Base-by-base conservation (phyloP, 2,329 filamentous ascomycete genomes). In the Rhytidhysteron rufulum region DNA sequence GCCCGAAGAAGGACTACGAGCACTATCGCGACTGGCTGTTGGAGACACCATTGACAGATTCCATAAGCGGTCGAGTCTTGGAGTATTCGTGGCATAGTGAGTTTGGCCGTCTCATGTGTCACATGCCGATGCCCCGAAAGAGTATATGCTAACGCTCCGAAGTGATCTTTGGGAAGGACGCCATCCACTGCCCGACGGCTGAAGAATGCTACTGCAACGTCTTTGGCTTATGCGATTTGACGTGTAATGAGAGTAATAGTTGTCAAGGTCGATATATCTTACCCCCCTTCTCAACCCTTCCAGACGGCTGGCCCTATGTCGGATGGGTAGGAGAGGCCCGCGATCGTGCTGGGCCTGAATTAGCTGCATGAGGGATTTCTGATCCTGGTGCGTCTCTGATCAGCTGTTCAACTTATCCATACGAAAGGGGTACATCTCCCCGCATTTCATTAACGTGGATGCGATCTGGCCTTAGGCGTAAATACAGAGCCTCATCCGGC, bases 191-290 rank as follows among this genome's bases (percentile, higher is more conserved):
- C 48, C 83, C 83, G 0, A 66, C 68, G 15, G 79, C 79, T 1
- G 62, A 69, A 33, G 74, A 78, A 7, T 86, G 82, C 56, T 85
- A 85, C 58, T 86, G 83, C 63, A 77, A 81, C 30, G 72, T 79
- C 13, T 86, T 81, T 51, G 82, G 82, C 0, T 51, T 82, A 19
- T 86, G 83, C 58, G 49, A 72, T 40, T 48, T 78, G 13, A 50
- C 63, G 0, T 71, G 68, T 34, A 49, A 52, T 10, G 58, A 66
- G 2, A 55, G 66, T 15, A 65, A 69, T 17, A 68, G 67, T 19
- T 85, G 82, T 53, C 63, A 72, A 4, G 72, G 72, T 2, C 74
- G 79, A 41, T 86, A 85, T 54, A 66, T 65, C 2, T 67, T 85
- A 5, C 82, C 82, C 2, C 73, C 70, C 0, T 82, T 63, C 47